Evolutionary conservation across 2,329 filamentous ascomycete species (phyloP).

Genomic region (Colletotrichum sp.): DNA sequence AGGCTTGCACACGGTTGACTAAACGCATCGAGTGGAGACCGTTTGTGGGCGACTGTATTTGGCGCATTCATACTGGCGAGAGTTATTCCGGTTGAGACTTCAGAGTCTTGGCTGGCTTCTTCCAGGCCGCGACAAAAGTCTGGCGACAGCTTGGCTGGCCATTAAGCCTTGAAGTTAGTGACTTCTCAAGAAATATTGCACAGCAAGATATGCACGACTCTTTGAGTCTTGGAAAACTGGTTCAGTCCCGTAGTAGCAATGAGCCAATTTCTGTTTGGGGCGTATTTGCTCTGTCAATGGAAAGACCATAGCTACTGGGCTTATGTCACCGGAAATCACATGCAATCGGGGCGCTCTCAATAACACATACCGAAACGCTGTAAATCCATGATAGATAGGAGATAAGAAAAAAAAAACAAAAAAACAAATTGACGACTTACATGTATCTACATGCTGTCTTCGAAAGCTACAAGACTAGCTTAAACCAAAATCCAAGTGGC

Average conservation of each 20-base stretch:
- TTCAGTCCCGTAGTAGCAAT: background rate
- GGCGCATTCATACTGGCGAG: background rate
- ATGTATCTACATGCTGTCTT: background rate
- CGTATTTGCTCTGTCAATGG: no score
- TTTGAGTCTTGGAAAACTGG: rapidly evolving
- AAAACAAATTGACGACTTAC: background rate
- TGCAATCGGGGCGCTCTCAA: no score
- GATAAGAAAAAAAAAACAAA: no score
- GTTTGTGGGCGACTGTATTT: background rate
- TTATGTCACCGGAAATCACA: background rate
- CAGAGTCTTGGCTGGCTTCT: background rate
- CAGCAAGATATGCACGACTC: background rate
- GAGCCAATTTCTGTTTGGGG: no score
- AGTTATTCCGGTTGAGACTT: background rate
- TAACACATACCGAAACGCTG: no score
- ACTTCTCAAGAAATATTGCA: background rate
- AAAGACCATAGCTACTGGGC: no score
- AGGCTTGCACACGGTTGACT: background rate
- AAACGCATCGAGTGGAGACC: background rate
- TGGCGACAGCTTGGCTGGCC: rapidly evolving
- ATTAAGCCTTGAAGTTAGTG: background rate
- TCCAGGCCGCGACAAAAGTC: background rate
- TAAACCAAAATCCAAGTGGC: background rate
- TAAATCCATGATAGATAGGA: background rate
- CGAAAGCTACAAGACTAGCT: background rate